Base-by-base conservation (phyloP, 176 grass and related monocot genomes). In the Ananas comosus region DNA sequence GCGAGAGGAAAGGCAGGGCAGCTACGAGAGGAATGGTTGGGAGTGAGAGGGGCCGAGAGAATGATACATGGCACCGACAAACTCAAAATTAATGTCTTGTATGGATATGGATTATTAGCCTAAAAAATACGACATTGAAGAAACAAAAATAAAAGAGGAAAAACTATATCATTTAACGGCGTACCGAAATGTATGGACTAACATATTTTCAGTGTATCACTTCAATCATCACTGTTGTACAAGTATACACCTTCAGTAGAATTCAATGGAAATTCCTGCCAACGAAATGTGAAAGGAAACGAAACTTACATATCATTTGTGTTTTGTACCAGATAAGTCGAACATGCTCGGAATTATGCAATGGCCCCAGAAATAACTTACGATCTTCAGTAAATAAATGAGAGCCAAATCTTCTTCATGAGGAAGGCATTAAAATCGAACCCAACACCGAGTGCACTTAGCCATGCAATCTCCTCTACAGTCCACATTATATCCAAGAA, bases 401-500 rank as follows among this genome's bases (percentile, higher is more conserved):
- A 54, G 4, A 3, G 52, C 16, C 3, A 54, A 54, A 54, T 54
- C 16, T 54, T 33, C 29, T 33, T 33, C 29, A 33, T 54, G 12
- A 13, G 3, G 47, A 51, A 27, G 69, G 74, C 58, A 65, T 49
- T 77, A 94, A 52, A 97, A 96, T 74, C 93, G 76, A 71, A 92
- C 93, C 93, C 93, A 97, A 68, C 93, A 97, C 17, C 86, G 78
- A 28, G 93, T 92, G 63, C 93, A 97, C 66, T 92, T 70, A 2
- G 89, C 89, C 65, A 83, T 87, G 51, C 93, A 97, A 66, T 97
- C 89, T 61, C 93, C 93, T 77, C 86, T 81, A 64, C 89, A 97
- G 47, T 97, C 93, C 22, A 97, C 79, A 80, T 83, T 92, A 76
- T 87, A 97, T 1, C 89, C 93, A 22, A 97, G 54, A 81, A 97